phyloP scores from a whole-genome alignment of 1,139 yeast genomes.

The Yamadazyma taylorii region DNA sequence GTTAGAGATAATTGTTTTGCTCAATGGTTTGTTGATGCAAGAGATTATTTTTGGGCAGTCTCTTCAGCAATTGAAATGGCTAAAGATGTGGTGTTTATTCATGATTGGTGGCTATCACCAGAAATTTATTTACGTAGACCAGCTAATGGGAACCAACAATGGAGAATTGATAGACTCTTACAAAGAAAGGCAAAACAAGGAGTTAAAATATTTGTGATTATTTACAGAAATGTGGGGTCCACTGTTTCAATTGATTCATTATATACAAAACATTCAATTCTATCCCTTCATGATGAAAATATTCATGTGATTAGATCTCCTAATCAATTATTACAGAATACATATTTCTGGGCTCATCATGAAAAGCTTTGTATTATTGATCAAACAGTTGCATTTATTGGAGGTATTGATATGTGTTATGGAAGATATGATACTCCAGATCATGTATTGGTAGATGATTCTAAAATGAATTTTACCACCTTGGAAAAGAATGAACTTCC shows the following conservation, averaged over 20 bases:
- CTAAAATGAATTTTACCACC: conserved; percentile 39
- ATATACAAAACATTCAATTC: conserved; percentile 90
- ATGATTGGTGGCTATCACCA: conserved; percentile 99
- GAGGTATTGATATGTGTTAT: conserved; percentile 93
- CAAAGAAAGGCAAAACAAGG: conserved; percentile 93
- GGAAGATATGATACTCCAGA: conserved; percentile 98
- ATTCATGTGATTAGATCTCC: conserved; percentile 93
- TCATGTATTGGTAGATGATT: conserved; percentile 84
- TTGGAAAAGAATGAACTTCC: conserved; percentile 29
- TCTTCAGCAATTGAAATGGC: conserved; percentile 94
- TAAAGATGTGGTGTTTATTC: conserved; percentile 88
- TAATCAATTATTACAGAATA: conserved; percentile 88
- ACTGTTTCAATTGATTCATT: conserved; percentile 92
- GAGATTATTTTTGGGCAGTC: conserved; percentile 96
- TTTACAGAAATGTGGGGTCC: conserved; percentile 93
- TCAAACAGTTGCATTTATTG: conserved; percentile 84
- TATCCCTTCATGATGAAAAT: conserved; percentile 78
- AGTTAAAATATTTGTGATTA: conserved; percentile 86
- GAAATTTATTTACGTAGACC: conserved; percentile 92
- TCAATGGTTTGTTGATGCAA: conserved; percentile 95
- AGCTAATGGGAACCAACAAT: conserved; percentile 91
- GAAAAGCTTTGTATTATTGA: conserved; percentile 89
- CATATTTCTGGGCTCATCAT: conserved; percentile 98
- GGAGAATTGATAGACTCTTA: conserved; percentile 85
- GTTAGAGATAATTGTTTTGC: conserved; percentile 81